Base-by-base conservation (phyloP, 2,329 filamentous ascomycete species). In the Sporothrix brasiliensis region DNA sequence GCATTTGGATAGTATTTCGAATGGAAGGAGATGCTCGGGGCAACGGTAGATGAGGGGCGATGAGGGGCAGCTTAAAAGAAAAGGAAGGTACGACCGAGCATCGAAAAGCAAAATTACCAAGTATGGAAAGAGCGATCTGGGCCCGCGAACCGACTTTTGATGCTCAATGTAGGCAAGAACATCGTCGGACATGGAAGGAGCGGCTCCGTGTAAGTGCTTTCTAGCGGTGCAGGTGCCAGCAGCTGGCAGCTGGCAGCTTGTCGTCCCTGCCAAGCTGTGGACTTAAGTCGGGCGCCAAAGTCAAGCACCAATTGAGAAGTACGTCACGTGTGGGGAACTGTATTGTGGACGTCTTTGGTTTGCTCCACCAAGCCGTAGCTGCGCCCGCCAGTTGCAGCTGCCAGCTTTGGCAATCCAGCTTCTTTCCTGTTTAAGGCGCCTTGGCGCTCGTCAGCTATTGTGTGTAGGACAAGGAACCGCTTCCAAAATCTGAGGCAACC, bases 401-500 rank as follows among this genome's bases (percentile, higher is more conserved):
- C 44, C 41, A 63, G 58, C 58, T 47, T 47, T 14, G 39, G 13
- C n/a, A 63, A 63, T 63, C 44, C 58, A 47, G 39, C 58, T 63
- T 63, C 61, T 19, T 65, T 65, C 44, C 24, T 30, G n/a, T 67
- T 44, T 67, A 24, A 13, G 30, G 39, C 13, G 30, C 50, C 41
- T 52, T 50, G 63, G 44, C 44, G 44, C 47, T 52, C 49, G 14
- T 27, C 61, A 34, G n/a, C 56, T 41, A 16, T 41, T 39, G 27
- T 58, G 34, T 49, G 61, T 63, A 63, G 24, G 44, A 34, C 61
- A 50, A 50, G 27, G 61, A 47, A 41, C 34, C 24, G 41, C 41
- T 49, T 30, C 6, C 41, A 2, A 65, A 65, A 65, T 52, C 50
- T 52, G 63, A 66, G 63, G 63, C 63, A 66, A n/a, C 63, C 63